A percentile compares a stretch with the other conserved stretches of the same genome.
Conservation (phyloP, 306 rosid genomes). For the Hippophae tibetana region DNA sequence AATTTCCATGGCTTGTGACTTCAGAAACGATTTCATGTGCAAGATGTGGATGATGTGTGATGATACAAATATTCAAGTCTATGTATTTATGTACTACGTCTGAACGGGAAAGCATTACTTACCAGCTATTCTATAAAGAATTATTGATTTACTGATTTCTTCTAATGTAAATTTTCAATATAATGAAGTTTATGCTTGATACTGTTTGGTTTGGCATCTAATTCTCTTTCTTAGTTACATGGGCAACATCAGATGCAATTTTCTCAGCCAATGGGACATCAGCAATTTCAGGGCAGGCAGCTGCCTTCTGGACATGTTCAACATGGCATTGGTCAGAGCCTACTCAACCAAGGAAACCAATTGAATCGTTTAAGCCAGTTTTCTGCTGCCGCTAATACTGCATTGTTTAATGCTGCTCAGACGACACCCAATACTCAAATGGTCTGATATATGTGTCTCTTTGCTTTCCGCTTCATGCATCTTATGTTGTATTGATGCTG, state of each 20-base stretch:
- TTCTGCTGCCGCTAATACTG: constrained; percentile 67
- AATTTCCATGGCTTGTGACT: too few species aligned
- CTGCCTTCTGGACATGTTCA: constrained; percentile 74
- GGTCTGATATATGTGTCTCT: constrained; percentile 35
- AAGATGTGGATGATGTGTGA: too few species aligned
- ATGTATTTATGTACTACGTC: too few species aligned
- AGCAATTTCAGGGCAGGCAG: constrained; percentile 88
- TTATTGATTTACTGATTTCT: too few species aligned
- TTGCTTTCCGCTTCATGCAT: neutral
- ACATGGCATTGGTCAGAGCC: constrained; percentile 81
- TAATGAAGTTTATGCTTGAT: neutral
- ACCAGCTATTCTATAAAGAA: too few species aligned
- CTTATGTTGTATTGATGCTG: neutral
- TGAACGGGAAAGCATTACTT: too few species aligned
- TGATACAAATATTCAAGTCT: too few species aligned
- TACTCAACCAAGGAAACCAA: constrained; percentile 89
- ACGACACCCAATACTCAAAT: constrained; percentile 74
- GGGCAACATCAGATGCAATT: constrained; percentile 92
- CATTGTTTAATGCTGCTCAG: constrained; percentile 84
- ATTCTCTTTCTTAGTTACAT: constrained; percentile 46
- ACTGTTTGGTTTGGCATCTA: constrained; percentile 8
- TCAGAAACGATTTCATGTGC: too few species aligned
- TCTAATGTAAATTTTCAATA: neutral
- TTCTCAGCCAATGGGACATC: constrained; percentile 77
- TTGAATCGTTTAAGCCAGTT: constrained; percentile 77